Conservation (phyloP, 2,329 filamentous ascomycete genomes). For the Hysterium pulicare region DNA sequence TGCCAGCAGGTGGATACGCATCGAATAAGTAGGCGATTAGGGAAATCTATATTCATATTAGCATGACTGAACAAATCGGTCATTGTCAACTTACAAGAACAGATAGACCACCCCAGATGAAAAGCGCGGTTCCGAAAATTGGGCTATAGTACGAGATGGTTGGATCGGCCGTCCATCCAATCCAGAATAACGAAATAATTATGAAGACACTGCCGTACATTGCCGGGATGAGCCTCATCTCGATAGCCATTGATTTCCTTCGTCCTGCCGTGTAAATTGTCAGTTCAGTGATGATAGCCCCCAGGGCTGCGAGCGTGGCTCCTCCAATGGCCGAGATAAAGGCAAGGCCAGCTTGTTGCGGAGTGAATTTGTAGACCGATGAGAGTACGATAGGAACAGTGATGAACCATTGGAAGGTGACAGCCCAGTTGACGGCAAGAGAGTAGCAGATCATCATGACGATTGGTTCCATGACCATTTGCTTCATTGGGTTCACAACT, state of each 20-base stretch:
- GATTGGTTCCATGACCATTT: constrained; percentile 36
- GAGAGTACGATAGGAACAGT: constrained; percentile 26
- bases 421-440: constrained; percentile 25
- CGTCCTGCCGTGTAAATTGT: constrained; percentile 13
- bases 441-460: constrained; percentile 24
- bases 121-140: constrained; percentile 31
- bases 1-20: constrained; percentile 32
- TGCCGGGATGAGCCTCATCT: constrained; percentile 32
- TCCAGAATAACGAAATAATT: constrained; percentile 32
- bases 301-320: constrained; percentile 21
- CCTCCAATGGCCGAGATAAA: constrained; percentile 34
- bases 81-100: constrained; percentile 17
- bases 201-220: constrained; percentile 33
- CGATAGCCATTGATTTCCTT: constrained; percentile 17
- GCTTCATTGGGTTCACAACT: constrained; percentile 28
- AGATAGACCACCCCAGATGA: constrained; percentile 30
- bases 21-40: constrained; percentile 38
- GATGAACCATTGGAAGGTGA: constrained; percentile 30
- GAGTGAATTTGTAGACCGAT: constrained; percentile 26
- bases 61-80: background rate
- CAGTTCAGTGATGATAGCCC: constrained; percentile 25
- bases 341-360: constrained; percentile 27
- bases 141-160: constrained; percentile 22
- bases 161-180: constrained; percentile 32
- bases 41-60: constrained; percentile 20